Base-by-base conservation (phyloP, 371 early-diverging fungal genomes). In the Circinella minor region DNA sequence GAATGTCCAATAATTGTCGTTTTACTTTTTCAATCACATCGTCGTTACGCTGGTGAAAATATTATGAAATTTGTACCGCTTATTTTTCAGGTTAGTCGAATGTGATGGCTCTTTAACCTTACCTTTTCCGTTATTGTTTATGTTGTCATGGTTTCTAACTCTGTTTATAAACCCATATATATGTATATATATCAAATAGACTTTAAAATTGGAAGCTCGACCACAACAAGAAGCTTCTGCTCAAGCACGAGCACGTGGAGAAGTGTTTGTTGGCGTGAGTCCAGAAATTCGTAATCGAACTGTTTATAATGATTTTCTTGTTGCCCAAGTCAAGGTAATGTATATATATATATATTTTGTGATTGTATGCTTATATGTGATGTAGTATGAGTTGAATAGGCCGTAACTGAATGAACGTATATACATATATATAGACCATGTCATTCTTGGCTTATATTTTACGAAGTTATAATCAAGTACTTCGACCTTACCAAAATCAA, bases 1-100 rank as follows among this genome's bases (percentile, higher is more conserved):
- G 99, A 99, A 74, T 96, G 97, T 69, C 99, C 99, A 0, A 94
- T 98, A 51, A 98, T 98, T 61, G 93, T 99, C n/a, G 99, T 97
- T 1, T 82, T 98, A 14, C 82, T 98, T 10, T 95, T 98, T 71
- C 97, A 97, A 83, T 88, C 88, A 3, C 88, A 96, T 79, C 86
- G 93, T 57, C 90, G 92, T 54, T 91, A 90, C 63, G 94, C 95
- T 18, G 84, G 85, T 27, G 87, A 86, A 36, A 94, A 94, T 71
- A 92, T 97, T 18, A 88, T 89, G 66, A 87, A 86, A 60, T 94
- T 98, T 71, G 89, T 98, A 6, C 96, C 97, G 0, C 81, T 93
- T n/a, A 94, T 96, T 47, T 89, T 97, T 70, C 87, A 90, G 76
- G 94, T 93, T 86, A 51, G 17, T 20, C 3, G 43, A 6, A 43